Evolutionary conservation across 495 filamentous ascomycete species (phyloP), one percentile per base, ranked within the genome.

Genomic region (Hypomontagnella submonticulosa): DNA sequence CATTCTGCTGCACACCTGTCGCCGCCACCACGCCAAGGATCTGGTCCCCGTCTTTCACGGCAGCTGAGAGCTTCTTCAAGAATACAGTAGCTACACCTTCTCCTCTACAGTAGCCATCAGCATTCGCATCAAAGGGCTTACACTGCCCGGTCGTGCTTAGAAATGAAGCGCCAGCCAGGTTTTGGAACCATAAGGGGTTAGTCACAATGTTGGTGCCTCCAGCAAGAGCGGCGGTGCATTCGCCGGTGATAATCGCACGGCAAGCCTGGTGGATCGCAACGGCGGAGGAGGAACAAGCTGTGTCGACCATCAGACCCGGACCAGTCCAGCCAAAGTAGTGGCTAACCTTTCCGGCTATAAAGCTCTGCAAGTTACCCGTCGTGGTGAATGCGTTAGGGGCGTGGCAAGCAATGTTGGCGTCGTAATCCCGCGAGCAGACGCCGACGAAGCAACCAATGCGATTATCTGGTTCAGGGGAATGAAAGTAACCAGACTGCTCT

Each of bases 81-180:
- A 80, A 73, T 0, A 89, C 46, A 0, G 75, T 72, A 32, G 70
- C 79, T 11, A 87, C 66, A 4, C 76, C 87, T 59, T 91, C 88
- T 1, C 76, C 88, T 8, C 87, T 74, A 0, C 71, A 85, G 73
- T 87, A 90, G 0, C 88, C 88, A 71, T 87, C 76, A 0, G 85
- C 87, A 0, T 55, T 44, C 0, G 75, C 73, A 63, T 87, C 84
- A 8, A 73, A 76, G 7, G 71, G 61, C 64, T 74, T 73, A 18
- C 55, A 70, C 7, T 56, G 63, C 0, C 71, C 71, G 0, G 77
- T 76, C 0, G 73, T 72, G 41, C 75, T 80, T 38, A 83, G 62
- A 44, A 83, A 83, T 0, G 63, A 70, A 3, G 72, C 79, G 1
- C 47, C 75, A 3, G 75, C 71, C 3, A 83, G 69, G 36, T 82